Conservation (phyloP, 768 basidiomycete genomes). For the Auricularia sp. region DNA sequence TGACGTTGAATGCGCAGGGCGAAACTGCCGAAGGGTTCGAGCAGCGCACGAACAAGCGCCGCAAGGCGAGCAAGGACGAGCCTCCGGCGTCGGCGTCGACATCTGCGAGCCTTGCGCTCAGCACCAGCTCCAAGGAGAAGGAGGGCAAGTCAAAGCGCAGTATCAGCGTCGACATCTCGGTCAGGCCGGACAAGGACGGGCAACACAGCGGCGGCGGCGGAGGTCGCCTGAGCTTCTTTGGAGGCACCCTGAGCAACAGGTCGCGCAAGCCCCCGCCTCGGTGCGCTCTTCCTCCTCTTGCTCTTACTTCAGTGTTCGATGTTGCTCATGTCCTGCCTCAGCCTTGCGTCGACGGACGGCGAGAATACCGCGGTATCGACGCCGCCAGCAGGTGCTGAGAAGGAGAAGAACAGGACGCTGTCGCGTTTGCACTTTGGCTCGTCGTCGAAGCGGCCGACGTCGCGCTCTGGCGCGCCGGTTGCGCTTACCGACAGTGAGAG, state of each 20-base stretch:
- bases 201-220: conserved; percentile 6
- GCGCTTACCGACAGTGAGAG: background rate
- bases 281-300: conserved; percentile 29
- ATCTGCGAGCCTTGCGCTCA: background rate
- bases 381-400: conserved; percentile 17
- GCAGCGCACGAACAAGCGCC: background rate
- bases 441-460: background rate
- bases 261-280: conserved; percentile 74
- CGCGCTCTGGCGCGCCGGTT: background rate
- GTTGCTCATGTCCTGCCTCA: too few relatives aligned
- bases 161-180: conserved; percentile 28
- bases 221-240: conserved; percentile 79
- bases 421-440: background rate
- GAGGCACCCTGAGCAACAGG: conserved; percentile 53
- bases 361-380: background rate
- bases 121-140: background rate
- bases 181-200: conserved; percentile 11
- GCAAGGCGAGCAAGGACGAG: background rate
- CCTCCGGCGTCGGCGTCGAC: background rate
- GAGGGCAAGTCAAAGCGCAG: conserved; percentile 38
- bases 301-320: background rate
- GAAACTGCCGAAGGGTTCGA: background rate
- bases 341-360: background rate
- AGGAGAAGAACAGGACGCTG: conserved; percentile 18
- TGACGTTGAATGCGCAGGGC: background rate